Evolutionary conservation across 306 rosid genomes (phyloP), one percentile per base, ranked within the genome.

Genomic region (Coriaria nepalensis): DNA sequence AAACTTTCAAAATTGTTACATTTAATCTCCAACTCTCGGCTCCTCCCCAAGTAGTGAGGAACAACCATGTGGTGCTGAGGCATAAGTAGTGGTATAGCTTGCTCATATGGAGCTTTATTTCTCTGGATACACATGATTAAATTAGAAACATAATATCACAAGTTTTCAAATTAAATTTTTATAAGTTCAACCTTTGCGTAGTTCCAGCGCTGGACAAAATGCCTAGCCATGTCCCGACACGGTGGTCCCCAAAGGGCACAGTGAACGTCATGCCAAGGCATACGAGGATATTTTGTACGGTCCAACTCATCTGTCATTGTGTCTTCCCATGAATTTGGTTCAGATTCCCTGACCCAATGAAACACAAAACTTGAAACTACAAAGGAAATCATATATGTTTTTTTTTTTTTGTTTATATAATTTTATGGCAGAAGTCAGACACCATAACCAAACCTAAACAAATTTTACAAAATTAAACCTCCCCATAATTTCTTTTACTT

Each of bases 251-350:
- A 86, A 54, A 92, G 82, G 65, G 96, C 94, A 65, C 98, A 92
- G 43, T 85, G 96, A 59, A 92, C 96, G 53, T 92, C 98, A 64
- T 92, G 96, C 98, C 98, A 92, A 54, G 98, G 98, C 98, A 92
- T 85, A 29, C 98, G 96, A 33, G 98, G 98, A 69, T 79, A 85
- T 55, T 73, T 92, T 53, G 13, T 53, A 29, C 98, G 96, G 15
- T 82, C 96, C 64, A 92, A 62, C 78, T 92, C 98, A 76, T 92
- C 96, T 73, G 69, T 92, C 93, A 82, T 85, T 38, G 94, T 68
- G 67, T 92, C 98, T 66, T 92, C 98, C 98, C 98, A 92, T 14
- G 96, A 82, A 72, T 92, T 92, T 56, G 98, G 98, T 64, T 92
- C 98, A 48, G 98, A 92, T 63, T 92, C 98, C 74, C 98, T 85